Evolutionary conservation across 2,329 filamentous ascomycete species (phyloP), one percentile per base, ranked within the genome.

Genomic region (Diaporthe citri): DNA sequence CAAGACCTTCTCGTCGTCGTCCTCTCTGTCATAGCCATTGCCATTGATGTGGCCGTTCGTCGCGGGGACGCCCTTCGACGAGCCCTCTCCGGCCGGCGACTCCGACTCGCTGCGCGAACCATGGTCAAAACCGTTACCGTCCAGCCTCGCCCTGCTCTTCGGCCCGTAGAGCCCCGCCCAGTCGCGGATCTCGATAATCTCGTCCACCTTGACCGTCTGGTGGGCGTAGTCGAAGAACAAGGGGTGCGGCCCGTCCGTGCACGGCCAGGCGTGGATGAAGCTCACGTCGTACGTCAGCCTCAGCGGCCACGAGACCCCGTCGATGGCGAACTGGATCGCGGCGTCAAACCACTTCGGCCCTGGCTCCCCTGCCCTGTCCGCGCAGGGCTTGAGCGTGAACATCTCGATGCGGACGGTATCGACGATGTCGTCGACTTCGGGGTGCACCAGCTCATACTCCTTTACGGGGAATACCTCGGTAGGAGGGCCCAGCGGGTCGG

Each of bases 181-280:
- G 80, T 94, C 90, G 46, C 88, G 85, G 62, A 95, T 88, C 51
- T 88, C 87, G 25, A 94, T 88, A 5, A 95, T 86, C 77, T 93
- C 88, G 79, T 94, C 92, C 1, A 90, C 91, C 71, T 88, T 87
- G 52, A 93, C 88, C 1, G 86, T 83, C 67, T 87, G 87, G 80
- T 91, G 92, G 6, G 87, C 84, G 80, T 94, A 95, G 81, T 94
- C 93, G 81, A 92, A 93, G 82, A 94, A 95, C 8, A 95, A 87
- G 9, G 92, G 91, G 81, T 93, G 92, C 17, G 92, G 92, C 0
- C 91, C 91, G 36, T 87, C 86, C 0, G 87, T 86, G 81, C 92
- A 94, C 9, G 92, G 91, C 87, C 90, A 92, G 2, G 91, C 90
- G n/a, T 85, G 86, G 69, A 93, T 85, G 80, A 93, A 93, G n/a